These are phyloP conservation scores for Vitis rotundifolia DNA, from an alignment of 164 flowering plant species.

Conservation along the genomic window DNA sequence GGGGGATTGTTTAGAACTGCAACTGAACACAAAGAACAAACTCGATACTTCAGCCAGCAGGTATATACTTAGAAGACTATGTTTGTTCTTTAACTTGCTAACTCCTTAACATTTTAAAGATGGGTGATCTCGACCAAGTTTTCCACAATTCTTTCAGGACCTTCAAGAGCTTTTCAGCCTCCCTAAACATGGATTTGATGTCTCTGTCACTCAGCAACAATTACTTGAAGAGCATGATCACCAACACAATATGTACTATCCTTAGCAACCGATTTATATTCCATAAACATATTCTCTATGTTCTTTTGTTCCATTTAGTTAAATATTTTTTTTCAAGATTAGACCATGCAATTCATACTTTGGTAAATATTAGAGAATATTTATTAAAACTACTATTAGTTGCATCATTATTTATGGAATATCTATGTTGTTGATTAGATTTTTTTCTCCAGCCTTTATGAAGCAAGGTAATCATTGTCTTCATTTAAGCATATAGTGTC, in stretches of 20 bases:
- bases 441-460: too few relatives aligned
- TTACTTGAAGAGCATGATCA: slow-evolving; percentile 83
- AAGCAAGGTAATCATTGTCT: too few relatives aligned
- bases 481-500: too few relatives aligned
- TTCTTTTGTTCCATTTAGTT: not conserved
- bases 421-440: too few relatives aligned
- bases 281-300: not conserved
- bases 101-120: not conserved
- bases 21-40: slow-evolving; percentile 96
- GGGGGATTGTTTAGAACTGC: slow-evolving; percentile 93
- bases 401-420: too few relatives aligned
- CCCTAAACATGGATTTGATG: slow-evolving; percentile 89
- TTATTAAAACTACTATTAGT: too few relatives aligned
- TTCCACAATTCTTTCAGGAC: slow-evolving; percentile 54
- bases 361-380: too few relatives aligned
- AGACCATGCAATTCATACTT: too few relatives aligned
- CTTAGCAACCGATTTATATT: not conserved
- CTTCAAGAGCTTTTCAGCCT: slow-evolving; percentile 84
- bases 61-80: slow-evolving; percentile 28
- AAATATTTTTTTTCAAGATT: not conserved
- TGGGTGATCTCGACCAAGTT: not conserved
- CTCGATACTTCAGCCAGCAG: slow-evolving; percentile 89
- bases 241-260: slow-evolving; percentile 60
- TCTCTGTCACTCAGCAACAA: slow-evolving; percentile 90
- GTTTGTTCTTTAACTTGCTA: not conserved